Evolutionary conservation across 805 yeast species (phyloP), one percentile per base, ranked within the genome.

Genomic region (Starmerella stigmatis): DNA sequence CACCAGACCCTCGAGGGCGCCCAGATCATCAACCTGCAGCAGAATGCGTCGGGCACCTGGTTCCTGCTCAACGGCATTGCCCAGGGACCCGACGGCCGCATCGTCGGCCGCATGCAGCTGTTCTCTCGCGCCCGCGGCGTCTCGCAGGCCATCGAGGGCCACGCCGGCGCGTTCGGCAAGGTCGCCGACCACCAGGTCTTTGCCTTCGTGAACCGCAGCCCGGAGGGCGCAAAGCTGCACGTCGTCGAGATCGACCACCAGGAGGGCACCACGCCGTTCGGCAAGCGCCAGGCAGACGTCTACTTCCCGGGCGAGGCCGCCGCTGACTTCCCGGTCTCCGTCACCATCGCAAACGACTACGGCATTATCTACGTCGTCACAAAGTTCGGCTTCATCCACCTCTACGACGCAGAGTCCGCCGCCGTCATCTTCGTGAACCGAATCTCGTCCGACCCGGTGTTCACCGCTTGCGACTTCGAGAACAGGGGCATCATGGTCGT

Each of bases 91-190:
- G 81, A 81, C 56, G 94, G 94, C 53, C 78, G 94, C 58, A 85
- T 92, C 55, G 96, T 86, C 27, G 99, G 99, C 61, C 94, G 85
- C 66, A 83, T 89, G 62, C 99, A 92, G 70, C 76, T 92, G 51
- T 92, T 70, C 67, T 82, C 94, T 49, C 82, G 81, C 62, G 77
- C 80, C 44, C 79, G 97, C 67, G 82, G 83, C 60, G 84, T 89
- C 31, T 88, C 96, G 12, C 99, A 92, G 68, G 88, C 94, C 17
- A 85, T 92, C 57, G 97, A 92, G 61, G 98, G 98, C 58, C 98
- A 92, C 65, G 97, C 94, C 45, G 92, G 94, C 48, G 77, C 78
- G 33, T 92, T 92, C 67, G 86, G 95, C 44, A 70, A 73, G 48
- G 68, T 92, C 52, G 57, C 77, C 23, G 66, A 65, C 37, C 83